These are phyloP conservation scores for Thymus quinquecostatus DNA, from an alignment of 257 asterid genomes.

Conservation along the genomic window DNA sequence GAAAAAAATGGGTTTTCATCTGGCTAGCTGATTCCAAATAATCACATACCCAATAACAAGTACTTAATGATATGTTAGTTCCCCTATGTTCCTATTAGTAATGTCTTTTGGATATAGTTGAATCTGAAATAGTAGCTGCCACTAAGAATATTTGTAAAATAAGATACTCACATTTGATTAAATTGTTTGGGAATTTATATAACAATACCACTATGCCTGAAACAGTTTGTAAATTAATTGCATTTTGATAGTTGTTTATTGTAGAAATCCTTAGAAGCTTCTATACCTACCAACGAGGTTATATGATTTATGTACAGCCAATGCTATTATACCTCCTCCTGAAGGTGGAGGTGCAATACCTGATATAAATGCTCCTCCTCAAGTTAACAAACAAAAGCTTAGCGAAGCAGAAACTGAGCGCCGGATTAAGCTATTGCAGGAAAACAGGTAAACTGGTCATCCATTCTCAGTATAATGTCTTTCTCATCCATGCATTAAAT, in stretches of 20 bases:
- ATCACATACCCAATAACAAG: constrained; percentile 1
- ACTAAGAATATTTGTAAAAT: constrained; percentile 8
- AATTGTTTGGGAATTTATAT: background rate
- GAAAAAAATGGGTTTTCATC: constrained; percentile 4
- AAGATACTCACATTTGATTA: constrained; percentile 5
- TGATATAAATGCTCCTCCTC: constrained; percentile 46
- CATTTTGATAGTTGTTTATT: constrained; percentile 24
- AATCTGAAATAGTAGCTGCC: constrained; percentile 1
- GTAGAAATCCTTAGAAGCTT: constrained; percentile 20
- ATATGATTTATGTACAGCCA: constrained; percentile 54
- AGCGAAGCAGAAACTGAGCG: constrained; percentile 77
- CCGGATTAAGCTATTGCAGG: constrained; percentile 79
- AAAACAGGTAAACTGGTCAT: constrained; percentile 59
- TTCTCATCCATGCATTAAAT: background rate
- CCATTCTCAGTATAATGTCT: constrained; percentile 5
- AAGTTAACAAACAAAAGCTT: constrained; percentile 71
- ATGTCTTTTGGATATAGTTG: constrained; percentile 13
- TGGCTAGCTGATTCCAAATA: constrained; percentile 5
- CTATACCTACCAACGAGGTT: constrained; percentile 26
- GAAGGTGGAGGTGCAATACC: constrained; percentile 58
- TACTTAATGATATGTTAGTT: background rate
- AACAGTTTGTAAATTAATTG: constrained; percentile 9
- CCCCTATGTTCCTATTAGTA: constrained; percentile 19
- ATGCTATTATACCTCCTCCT: constrained; percentile 59
- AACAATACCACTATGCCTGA: constrained; percentile 10